A percentile compares a stretch with the other conserved stretches of the same genome.
These are phyloP conservation scores for Sarocladium strictum DNA, from an alignment of 2,329 filamentous ascomycete species.

Conservation along the genomic window DNA sequence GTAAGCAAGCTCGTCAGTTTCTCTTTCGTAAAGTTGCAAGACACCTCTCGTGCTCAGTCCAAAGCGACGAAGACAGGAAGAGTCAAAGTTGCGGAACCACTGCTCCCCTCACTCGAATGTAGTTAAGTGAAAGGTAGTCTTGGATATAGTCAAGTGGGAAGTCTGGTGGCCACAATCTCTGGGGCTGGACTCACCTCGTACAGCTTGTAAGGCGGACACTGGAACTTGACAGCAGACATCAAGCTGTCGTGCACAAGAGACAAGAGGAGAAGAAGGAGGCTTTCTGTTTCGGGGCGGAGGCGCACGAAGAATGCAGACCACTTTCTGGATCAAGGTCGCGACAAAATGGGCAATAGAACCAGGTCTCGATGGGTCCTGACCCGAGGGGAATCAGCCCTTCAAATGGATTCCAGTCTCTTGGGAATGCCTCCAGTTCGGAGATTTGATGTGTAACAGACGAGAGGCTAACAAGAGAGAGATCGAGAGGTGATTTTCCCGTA, in stretches of 20 bases:
- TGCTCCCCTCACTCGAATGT: constrained; percentile 1
- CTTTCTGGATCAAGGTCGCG: constrained; percentile 30
- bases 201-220: constrained; percentile 50
- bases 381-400: constrained; percentile 8
- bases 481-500: neutral
- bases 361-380: constrained; percentile 5
- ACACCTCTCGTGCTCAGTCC: neutral
- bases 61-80: neutral
- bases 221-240: constrained; percentile 54
- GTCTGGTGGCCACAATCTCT: constrained; percentile 6
- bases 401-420: constrained; percentile 10
- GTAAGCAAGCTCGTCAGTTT: constrained; percentile 2
- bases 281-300: constrained; percentile 26
- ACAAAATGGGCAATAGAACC: constrained; percentile 1
- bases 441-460: constrained; percentile 4
- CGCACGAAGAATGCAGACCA: constrained; percentile 27
- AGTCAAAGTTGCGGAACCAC: constrained; percentile 6
- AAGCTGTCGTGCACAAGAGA: constrained; percentile 17
- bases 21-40: constrained; percentile 3
- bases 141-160: constrained; percentile 6
- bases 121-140: neutral
- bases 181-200: constrained; percentile 49
- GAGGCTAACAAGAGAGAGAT: neutral
- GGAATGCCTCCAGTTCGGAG: constrained; percentile 1
- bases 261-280: constrained; percentile 25